Base-by-base conservation (phyloP, 805 yeast genomes). In the Yarrowia keelungensis region DNA sequence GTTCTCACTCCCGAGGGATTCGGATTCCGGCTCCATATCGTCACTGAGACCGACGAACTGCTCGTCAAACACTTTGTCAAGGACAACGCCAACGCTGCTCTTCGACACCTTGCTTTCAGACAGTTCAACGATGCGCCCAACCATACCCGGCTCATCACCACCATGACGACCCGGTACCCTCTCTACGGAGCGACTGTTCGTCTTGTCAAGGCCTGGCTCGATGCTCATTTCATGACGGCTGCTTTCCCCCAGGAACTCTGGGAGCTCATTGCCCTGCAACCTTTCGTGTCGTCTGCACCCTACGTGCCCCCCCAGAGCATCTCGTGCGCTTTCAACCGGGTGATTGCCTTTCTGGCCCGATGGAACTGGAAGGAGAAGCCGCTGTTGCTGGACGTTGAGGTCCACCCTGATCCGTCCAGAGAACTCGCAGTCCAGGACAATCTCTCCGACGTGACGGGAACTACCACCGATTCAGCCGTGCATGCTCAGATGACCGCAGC, bases 331-430 rank as follows among this genome's bases (percentile, higher is more conserved):
- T 92, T 95, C 76, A 80, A 91, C 69, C 87, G 95, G 70, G 84
- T 88, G 12, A 76, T 95, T 46, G 81, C 85, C 58, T 90, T 89
- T 74, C 77, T 95, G 54, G 84, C 97, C 35, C 79, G 79, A 51
- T 95, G 99, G 99, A 92, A 95, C 77, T 95, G 99, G 99, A 89
- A 86, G 73, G 96, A 90, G 71, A 92, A 89, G 58, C 89, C 97
- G 0, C 79, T 95, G 70, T 85, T 93, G 67, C 79, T 95, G 70
- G 98, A 95, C 74, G 79, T 91, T 72, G 87, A 89, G 14, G 68
- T 69, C 32, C 71, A 70, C 32, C 72, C 75, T 32, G 75, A 75
- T 41, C 70, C 62, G 50, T 47, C 65, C 16, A n/a, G 51, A 43
- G 68, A 50, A 49, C 64, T 43, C 16, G 58, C 26, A 3, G 56